Evolutionary conservation across 768 basidiomycete species (phyloP).

Genomic region (Kwoniella mangroviensis): DNA sequence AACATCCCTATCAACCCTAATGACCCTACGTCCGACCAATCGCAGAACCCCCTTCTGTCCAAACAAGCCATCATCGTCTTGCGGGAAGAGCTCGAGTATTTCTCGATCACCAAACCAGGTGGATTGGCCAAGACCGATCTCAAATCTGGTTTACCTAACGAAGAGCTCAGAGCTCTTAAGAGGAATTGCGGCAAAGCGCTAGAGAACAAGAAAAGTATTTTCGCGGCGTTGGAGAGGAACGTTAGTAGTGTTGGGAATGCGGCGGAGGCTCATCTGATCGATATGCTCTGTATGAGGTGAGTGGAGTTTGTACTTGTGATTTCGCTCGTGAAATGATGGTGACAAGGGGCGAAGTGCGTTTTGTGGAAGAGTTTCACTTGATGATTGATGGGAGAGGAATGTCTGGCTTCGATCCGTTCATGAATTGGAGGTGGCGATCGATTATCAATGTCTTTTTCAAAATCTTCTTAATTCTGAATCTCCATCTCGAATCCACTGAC

Average conservation of each 20-base stretch:
- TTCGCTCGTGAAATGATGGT: too few relatives aligned
- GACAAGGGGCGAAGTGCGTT: too few relatives aligned
- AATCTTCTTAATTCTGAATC: too few relatives aligned
- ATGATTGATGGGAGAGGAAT: too few relatives aligned
- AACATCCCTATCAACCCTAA: conserved; percentile 61
- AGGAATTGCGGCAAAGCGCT: conserved; percentile 82
- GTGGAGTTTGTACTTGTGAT: conserved; percentile 28
- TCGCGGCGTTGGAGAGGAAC: conserved; percentile 96
- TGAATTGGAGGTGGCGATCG: too few relatives aligned
- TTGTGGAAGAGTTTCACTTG: too few relatives aligned
- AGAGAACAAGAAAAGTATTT: conserved; percentile 87
- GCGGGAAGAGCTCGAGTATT: conserved; percentile 97
- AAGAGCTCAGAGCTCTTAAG: conserved; percentile 77
- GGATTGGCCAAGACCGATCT: conserved; percentile 30
- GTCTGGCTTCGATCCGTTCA: too few relatives aligned
- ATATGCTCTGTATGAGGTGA: conserved; percentile 99
- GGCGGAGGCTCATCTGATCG: conserved; percentile 98
- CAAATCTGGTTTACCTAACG: conserved; percentile 62
- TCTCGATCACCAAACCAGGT: conserved; percentile 73
- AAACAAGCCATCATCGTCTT: conserved; percentile 99
- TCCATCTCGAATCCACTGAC: too few relatives aligned
- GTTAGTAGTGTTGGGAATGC: conserved; percentile 99
- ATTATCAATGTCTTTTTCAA: too few relatives aligned
- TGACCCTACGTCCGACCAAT: conserved; percentile 26
- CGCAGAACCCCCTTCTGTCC: conserved; percentile 84